Conservation (phyloP, 2,329 filamentous ascomycete species). For the Ceratocystis eucalypticola region DNA sequence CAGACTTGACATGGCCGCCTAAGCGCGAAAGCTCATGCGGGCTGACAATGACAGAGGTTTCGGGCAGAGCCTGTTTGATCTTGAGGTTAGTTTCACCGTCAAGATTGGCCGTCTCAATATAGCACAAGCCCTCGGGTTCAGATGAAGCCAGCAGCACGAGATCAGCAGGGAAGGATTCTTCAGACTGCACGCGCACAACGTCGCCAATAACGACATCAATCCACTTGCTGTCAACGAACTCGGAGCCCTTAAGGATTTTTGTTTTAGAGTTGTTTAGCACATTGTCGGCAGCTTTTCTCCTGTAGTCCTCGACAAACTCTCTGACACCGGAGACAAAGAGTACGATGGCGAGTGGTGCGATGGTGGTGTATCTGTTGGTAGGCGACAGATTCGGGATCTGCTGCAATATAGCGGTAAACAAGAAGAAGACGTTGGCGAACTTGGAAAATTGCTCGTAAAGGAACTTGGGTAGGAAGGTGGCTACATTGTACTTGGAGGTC, state of each 20-base stretch:
- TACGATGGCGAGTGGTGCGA: slow-evolving; percentile 82
- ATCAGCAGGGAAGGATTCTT: slow-evolving; percentile 89
- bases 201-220: slow-evolving; percentile 87
- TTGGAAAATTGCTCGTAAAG: slow-evolving; percentile 97
- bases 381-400: slow-evolving; percentile 92
- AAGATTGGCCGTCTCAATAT: slow-evolving; percentile 95
- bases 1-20: slow-evolving; percentile 75
- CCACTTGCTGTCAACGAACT: slow-evolving; percentile 81
- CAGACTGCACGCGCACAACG: slow-evolving; percentile 82
- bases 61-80: slow-evolving; percentile 93
- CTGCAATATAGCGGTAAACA: slow-evolving; percentile 88
- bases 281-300: slow-evolving; percentile 74
- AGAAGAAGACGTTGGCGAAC: slow-evolving; percentile 98
- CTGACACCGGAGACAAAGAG: slow-evolving; percentile 90
- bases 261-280: slow-evolving; percentile 80
- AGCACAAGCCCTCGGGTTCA: slow-evolving; percentile 92
- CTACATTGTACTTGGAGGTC: slow-evolving; percentile 90
- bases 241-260: slow-evolving; percentile 66
- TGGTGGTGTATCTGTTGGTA: slow-evolving; percentile 91
- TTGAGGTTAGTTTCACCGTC: slow-evolving; percentile 98
- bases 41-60: slow-evolving; percentile 79
- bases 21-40: slow-evolving; percentile 73
- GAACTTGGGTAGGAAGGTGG: slow-evolving; percentile 93
- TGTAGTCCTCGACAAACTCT: slow-evolving; percentile 85
- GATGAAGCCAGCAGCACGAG: slow-evolving; percentile 85